Conservation (phyloP, 2,329 filamentous ascomycete species). For the Penicillium sp. region DNA sequence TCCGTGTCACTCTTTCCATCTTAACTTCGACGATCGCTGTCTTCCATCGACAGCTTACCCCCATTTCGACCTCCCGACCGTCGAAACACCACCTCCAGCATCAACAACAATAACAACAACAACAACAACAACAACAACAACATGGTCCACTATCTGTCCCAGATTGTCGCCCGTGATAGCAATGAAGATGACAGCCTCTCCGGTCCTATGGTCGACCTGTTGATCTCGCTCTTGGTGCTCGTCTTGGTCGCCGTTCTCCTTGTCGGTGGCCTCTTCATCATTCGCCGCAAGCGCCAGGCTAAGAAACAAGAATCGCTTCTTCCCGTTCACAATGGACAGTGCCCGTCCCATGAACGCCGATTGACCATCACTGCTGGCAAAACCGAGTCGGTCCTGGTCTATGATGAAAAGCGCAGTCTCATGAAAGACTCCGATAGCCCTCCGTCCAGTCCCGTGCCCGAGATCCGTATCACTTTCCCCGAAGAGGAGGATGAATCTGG, state of each 20-base stretch:
- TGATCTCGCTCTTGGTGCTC: constrained; percentile 73
- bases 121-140: constrained; percentile 21
- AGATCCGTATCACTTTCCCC: constrained; percentile 97
- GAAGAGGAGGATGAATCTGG: constrained; percentile 78
- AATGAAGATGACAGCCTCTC: constrained; percentile 47
- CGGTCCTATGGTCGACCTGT: constrained; percentile 62
- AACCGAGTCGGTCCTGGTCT: constrained; percentile 67
- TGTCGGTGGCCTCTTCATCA: constrained; percentile 61
- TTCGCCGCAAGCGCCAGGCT: constrained; percentile 62
- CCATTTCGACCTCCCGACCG: constrained; percentile 1
- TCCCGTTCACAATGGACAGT: constrained; percentile 62
- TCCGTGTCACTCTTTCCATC: constrained; percentile 18
- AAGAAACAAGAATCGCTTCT: constrained; percentile 45
- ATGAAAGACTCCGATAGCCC: constrained; percentile 69
- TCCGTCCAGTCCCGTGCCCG: constrained; percentile 77
- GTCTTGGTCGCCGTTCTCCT: constrained; percentile 66
- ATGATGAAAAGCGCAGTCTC: constrained; percentile 73
- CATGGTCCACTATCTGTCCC: constrained; percentile 40
- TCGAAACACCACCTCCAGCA: constrained; percentile 1
- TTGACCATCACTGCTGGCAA: constrained; percentile 55
- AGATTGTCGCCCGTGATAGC: constrained; percentile 49
- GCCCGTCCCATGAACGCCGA: constrained; percentile 50
- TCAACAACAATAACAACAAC: constrained; percentile 19
- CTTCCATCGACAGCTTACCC: constrained; percentile 1
- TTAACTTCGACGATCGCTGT: constrained; percentile 17